Base-by-base conservation (phyloP, 805 yeast genomes). In the Candida fluviatilis region DNA sequence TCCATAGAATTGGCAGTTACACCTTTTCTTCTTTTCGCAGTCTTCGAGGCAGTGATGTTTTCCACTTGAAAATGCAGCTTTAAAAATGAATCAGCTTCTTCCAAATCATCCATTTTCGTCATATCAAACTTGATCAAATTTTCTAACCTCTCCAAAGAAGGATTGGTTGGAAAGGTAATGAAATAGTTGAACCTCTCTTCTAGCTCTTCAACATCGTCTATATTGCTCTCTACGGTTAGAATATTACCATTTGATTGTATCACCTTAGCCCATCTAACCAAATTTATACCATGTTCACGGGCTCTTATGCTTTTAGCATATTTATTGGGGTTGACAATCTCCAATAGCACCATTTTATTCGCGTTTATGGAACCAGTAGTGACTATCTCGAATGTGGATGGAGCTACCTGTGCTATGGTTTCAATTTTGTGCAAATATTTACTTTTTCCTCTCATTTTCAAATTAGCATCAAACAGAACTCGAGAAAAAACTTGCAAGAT, bases 401-500 rank as follows among this genome's bases (percentile, higher is more conserved):
- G 21, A 4, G 13, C 17, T 15, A 19, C 13, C 3, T 30, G 13
- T 24, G 17, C 23, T 6, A 48, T 16, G 1, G 31, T 31, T n/a
- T 49, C 38, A 11, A 60, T 40, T 19, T 43, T 35, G 26, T 43
- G 31, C 28, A 57, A 54, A 42, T 66, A 64, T 41, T 64, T 64
- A 38, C 71, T 64, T 10, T 38, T 38, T 1, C 61, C 62, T 28
- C 45, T 49, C 5, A 50, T 30, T 3, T 25, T 35, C 10, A 46
- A 37, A 12, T 43, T 43, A 5, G 39, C 31, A 6, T 51, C 46
- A 2, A 52, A 48, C 13, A 42, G 34, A 4, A 58, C 25, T 36
- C 62, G 35, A 1, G 45, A 32, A 18, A 60, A 31, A 2, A 57
- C 58, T 13, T 35, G 42, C 3, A 25, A 10, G 3, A 56, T 28